Evolutionary conservation across 805 yeast species (phyloP).

Genomic region (Soucietia sequanensis): DNA sequence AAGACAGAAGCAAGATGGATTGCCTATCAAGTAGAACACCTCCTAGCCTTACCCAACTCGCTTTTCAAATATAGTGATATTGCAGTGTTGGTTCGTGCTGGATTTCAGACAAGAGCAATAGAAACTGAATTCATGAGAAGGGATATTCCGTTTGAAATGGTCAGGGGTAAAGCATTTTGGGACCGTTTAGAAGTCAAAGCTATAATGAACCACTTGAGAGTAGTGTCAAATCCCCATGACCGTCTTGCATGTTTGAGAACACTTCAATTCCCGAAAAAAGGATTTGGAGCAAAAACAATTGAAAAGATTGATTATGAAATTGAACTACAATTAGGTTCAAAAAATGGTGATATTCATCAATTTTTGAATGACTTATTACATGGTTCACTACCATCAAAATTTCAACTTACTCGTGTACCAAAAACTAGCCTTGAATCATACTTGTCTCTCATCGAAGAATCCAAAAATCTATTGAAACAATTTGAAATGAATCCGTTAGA

Average conservation of each 20-base stretch:
- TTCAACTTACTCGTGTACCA: conserved; percentile 13
- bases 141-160: conserved; percentile 62
- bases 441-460: conserved; percentile 22
- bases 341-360: not conserved
- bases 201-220: conserved; percentile 63
- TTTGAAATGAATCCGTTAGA: conserved; percentile 5
- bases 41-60: conserved; percentile 43
- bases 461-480: conserved; percentile 10
- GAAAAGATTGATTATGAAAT: conserved; percentile 25
- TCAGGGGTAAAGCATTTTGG: conserved; percentile 81
- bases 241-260: conserved; percentile 57
- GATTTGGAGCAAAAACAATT: conserved; percentile 60
- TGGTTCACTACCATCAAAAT: not conserved
- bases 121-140: conserved; percentile 60
- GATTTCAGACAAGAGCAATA: conserved; percentile 56
- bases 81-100: conserved; percentile 68
- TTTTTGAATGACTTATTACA: not conserved
- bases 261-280: conserved; percentile 60
- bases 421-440: conserved; percentile 20
- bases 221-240: conserved; percentile 59
- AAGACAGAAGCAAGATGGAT: conserved; percentile 60
- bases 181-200: conserved; percentile 65
- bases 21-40: conserved; percentile 50
- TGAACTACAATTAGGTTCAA: not conserved
- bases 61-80: conserved; percentile 57